Evolutionary conservation across 2,329 filamentous ascomycete genomes (phyloP).

Genomic region (Fusarium globosum): DNA sequence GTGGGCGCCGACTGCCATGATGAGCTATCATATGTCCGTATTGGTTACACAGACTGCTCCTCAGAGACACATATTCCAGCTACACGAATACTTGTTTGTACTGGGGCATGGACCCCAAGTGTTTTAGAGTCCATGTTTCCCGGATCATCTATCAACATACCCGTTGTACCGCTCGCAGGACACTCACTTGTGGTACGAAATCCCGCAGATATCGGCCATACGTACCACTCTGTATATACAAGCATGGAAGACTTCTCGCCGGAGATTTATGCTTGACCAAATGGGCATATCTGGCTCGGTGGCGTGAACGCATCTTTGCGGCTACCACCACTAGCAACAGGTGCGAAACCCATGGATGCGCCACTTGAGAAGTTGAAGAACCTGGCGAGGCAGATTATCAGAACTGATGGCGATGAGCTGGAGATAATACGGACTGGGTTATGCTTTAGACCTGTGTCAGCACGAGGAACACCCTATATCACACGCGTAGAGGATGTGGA

Average conservation of each 20-base stretch:
- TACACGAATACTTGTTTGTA: slow-evolving; percentile 72
- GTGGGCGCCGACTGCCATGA: slow-evolving; percentile 62
- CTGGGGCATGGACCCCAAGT: slow-evolving; percentile 76
- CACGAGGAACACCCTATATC: slow-evolving; percentile 72
- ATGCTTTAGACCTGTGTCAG: slow-evolving; percentile 79
- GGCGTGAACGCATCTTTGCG: slow-evolving; percentile 74
- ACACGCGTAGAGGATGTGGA: slow-evolving; percentile 65
- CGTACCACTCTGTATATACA: slow-evolving; percentile 77
- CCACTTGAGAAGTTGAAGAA: slow-evolving; percentile 61
- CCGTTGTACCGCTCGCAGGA: slow-evolving; percentile 68
- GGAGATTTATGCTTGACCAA: slow-evolving; percentile 75
- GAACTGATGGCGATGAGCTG: slow-evolving; percentile 58
- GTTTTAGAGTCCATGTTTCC: slow-evolving; percentile 76
- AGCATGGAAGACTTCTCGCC: slow-evolving; percentile 71
- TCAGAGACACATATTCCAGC: slow-evolving; percentile 68
- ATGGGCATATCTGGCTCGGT: slow-evolving; percentile 77
- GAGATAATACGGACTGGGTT: slow-evolving; percentile 73
- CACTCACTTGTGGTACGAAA: slow-evolving; percentile 76
- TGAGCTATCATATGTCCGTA: slow-evolving; percentile 62
- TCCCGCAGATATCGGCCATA: slow-evolving; percentile 58
- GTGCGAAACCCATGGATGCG: slow-evolving; percentile 24
- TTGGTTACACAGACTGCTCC: slow-evolving; percentile 58
- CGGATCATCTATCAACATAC: slow-evolving; percentile 60
- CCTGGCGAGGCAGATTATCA: slow-evolving; percentile 62
- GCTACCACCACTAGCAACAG: slow-evolving; percentile 61